Conservation (phyloP, 768 basidiomycete species). For the Leccinum boreale region DNA sequence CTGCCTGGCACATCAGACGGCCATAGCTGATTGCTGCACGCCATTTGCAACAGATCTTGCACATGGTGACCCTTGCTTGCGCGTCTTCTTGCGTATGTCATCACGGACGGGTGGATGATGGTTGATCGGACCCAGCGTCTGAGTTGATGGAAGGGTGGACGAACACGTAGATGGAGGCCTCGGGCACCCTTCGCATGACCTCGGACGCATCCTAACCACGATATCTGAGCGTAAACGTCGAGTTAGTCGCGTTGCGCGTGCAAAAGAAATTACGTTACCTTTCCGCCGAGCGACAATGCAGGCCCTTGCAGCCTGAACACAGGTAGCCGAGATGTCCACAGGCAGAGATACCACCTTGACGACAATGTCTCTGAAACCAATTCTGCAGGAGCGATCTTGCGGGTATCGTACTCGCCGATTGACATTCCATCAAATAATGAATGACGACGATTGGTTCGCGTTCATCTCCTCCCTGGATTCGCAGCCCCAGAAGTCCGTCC, state of each 20-base stretch:
- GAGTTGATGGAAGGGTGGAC: no score
- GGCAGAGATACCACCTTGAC: conserved; percentile 5
- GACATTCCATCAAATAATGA: conserved; percentile 7
- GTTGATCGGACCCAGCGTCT: no score
- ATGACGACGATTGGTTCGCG: no score
- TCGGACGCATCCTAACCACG: no score
- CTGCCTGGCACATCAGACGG: no score
- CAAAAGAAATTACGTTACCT: conserved; percentile 3
- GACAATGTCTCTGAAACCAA: conserved; percentile 6
- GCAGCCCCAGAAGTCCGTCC: conserved; percentile 1
- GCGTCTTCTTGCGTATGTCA: no score
- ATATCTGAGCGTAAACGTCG: background rate
- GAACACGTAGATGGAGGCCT: no score
- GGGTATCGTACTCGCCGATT: conserved; percentile 2
- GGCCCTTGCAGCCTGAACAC: conserved; percentile 1
- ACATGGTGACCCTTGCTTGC: no score
- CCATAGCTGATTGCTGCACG: no score
- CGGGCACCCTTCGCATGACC: no score
- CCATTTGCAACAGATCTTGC: no score
- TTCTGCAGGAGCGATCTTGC: background rate
- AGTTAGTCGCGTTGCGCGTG: background rate
- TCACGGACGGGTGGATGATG: no score
- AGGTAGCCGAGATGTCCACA: background rate
- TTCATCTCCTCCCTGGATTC: background rate
- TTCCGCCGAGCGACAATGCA: background rate